Evolutionary conservation across 2,329 filamentous ascomycete genomes (phyloP).

Genomic region (Colletotrichum lindemuthianum): DNA sequence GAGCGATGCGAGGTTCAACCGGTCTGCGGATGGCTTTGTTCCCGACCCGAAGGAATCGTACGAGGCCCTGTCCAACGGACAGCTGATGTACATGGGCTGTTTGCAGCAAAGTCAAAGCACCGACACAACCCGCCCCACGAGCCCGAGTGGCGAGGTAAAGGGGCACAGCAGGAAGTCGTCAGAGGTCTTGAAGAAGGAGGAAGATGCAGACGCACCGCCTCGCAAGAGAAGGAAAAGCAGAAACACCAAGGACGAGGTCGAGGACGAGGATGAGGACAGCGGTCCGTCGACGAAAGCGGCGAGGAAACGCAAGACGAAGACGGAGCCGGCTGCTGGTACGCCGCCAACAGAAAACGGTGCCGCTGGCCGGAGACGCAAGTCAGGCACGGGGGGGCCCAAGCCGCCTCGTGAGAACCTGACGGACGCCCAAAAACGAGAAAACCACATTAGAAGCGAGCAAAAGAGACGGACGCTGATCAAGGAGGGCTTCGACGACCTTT

Average conservation of each 20-base stretch:
- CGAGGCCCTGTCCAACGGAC: conserved; percentile 64
- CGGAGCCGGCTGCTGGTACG: conserved; percentile 46
- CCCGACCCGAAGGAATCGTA: conserved; percentile 67
- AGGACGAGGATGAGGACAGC: conserved; percentile 54
- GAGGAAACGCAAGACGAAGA: conserved; percentile 60
- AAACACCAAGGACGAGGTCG: conserved; percentile 51
- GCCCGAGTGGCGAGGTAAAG: conserved; percentile 53
- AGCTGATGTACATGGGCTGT: conserved; percentile 66
- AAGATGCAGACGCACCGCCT: conserved; percentile 53
- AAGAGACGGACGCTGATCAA: conserved; percentile 85
- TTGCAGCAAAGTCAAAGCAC: conserved; percentile 67
- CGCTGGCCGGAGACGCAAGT: conserved; percentile 61
- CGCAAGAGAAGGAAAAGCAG: conserved; percentile 67
- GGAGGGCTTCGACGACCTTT: conserved; percentile 84
- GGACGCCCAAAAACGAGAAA: conserved; percentile 84
- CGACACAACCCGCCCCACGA: conserved; percentile 68
- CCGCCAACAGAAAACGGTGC: conserved; percentile 48
- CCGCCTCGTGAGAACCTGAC: conserved; percentile 75
- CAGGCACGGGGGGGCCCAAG: conserved; percentile 56
- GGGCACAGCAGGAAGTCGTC: conserved; percentile 39
- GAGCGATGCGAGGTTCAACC: conserved; percentile 72
- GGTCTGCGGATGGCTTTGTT: conserved; percentile 64
- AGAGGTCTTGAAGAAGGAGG: conserved; percentile 44
- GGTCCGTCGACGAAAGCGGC: conserved; percentile 45
- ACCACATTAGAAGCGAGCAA: conserved; percentile 89